phyloP scores from a whole-genome alignment of 2,329 filamentous ascomycete genomes.

The Aspergillus sclerotialis region DNA sequence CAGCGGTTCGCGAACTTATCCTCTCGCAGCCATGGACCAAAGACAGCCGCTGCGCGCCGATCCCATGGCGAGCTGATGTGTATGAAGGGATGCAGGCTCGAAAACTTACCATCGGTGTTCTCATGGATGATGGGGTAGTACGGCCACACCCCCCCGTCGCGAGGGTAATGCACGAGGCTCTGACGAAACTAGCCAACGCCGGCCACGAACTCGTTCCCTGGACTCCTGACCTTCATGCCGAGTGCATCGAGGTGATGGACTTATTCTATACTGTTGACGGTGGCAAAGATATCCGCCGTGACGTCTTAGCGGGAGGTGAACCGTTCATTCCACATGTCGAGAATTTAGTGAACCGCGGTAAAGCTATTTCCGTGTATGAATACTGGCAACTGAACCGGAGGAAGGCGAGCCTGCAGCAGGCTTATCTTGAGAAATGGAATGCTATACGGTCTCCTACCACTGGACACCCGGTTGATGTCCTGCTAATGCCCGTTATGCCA shows the following conservation, averaged over 20 bases:
- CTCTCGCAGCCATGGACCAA: not conserved
- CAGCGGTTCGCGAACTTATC: not conserved
- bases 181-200: not conserved
- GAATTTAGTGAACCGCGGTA: conserved; percentile 1
- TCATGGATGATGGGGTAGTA: conserved; percentile 1
- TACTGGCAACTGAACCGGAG: conserved; percentile 5
- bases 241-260: conserved; percentile 1
- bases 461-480: conserved; percentile 2
- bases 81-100: conserved; percentile 1
- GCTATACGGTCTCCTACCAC: conserved; percentile 1
- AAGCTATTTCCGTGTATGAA: conserved; percentile 1
- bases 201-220: conserved; percentile 3
- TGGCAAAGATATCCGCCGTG: conserved; percentile 4
- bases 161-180: not conserved
- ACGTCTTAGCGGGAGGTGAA: conserved; percentile 1
- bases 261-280: conserved; percentile 4
- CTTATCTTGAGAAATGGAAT: conserved; percentile 3
- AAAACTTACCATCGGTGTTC: not conserved
- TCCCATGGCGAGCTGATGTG: conserved; percentile 2
- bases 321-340: conserved; percentile 3
- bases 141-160: conserved; percentile 2
- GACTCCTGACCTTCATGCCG: not conserved
- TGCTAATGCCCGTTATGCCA: conserved; percentile 3
- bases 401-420: conserved; percentile 1
- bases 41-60: conserved; percentile 1